phyloP scores from a whole-genome alignment of 345 rosid species.

The Brassica juncea region DNA sequence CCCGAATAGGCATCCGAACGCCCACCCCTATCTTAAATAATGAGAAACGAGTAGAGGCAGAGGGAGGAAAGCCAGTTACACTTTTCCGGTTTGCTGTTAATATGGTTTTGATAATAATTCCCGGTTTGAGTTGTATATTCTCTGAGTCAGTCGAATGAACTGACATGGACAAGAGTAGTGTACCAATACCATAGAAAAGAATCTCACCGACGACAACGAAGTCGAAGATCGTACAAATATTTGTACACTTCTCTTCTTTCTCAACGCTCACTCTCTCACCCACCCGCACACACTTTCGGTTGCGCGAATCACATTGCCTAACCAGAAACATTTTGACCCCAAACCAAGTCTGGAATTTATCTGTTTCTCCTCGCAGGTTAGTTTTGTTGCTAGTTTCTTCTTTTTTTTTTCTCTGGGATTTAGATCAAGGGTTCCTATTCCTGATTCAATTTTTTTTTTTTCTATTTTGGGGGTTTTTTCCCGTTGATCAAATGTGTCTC shows the following conservation, averaged over 20 bases:
- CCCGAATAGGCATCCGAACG: too few relatives aligned
- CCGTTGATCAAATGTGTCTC: neutral
- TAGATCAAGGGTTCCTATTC: neutral
- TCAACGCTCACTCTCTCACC: neutral
- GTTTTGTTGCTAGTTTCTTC: neutral
- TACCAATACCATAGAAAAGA: conserved; percentile 1
- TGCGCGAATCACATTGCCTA: conserved; percentile 18
- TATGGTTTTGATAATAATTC: conserved; percentile 1
- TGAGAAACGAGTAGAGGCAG: too few relatives aligned
- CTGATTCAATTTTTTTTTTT: neutral
- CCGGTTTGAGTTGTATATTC: conserved; percentile 21
- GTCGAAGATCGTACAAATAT: neutral
- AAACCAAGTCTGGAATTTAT: neutral
- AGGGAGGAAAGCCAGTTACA: too few relatives aligned
- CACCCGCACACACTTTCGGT: conserved; percentile 1
- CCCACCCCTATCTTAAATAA: too few relatives aligned
- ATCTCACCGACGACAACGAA: conserved; percentile 25
- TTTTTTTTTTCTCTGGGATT: neutral
- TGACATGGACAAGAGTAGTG: neutral
- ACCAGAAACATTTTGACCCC: neutral
- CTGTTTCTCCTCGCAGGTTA: conserved; percentile 24
- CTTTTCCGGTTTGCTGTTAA: neutral
- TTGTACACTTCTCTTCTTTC: neutral
- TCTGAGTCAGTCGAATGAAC: neutral
- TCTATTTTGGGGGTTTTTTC: neutral